phyloP scores from a whole-genome alignment of 495 filamentous ascomycete species.

The Talaromyces liani region DNA sequence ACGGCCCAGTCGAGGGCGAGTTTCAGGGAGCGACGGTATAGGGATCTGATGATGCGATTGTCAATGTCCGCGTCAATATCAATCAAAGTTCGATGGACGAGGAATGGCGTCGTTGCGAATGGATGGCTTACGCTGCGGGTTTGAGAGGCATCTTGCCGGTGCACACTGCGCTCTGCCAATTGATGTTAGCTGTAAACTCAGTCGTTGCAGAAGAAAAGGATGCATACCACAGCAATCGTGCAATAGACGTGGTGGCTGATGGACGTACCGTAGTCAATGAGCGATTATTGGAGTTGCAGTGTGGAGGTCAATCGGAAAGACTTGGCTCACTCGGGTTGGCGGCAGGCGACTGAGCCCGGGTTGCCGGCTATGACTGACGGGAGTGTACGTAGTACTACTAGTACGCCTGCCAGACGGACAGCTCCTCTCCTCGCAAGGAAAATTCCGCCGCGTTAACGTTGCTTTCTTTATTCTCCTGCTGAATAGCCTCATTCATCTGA shows the following conservation, averaged over 20 bases:
- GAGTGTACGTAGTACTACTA: neutral
- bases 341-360: neutral
- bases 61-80: neutral
- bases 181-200: neutral
- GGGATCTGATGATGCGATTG: constrained; percentile 51
- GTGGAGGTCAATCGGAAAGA: neutral
- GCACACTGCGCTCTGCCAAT: neutral
- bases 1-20: constrained; percentile 91
- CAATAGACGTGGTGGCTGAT: neutral
- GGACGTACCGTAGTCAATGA: neutral
- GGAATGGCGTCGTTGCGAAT: neutral
- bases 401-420: neutral
- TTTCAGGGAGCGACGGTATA: constrained; percentile 91
- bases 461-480: neutral
- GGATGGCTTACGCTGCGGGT: constrained; percentile 27
- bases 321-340: neutral
- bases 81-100: neutral
- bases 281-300: neutral
- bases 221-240: neutral
- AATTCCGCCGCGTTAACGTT: neutral
- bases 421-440: neutral
- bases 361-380: neutral
- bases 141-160: constrained; percentile 29
- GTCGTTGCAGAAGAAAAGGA: neutral
- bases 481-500: neutral